Conservation (phyloP, 2,329 filamentous ascomycete species). For the Penicillium sp. region DNA sequence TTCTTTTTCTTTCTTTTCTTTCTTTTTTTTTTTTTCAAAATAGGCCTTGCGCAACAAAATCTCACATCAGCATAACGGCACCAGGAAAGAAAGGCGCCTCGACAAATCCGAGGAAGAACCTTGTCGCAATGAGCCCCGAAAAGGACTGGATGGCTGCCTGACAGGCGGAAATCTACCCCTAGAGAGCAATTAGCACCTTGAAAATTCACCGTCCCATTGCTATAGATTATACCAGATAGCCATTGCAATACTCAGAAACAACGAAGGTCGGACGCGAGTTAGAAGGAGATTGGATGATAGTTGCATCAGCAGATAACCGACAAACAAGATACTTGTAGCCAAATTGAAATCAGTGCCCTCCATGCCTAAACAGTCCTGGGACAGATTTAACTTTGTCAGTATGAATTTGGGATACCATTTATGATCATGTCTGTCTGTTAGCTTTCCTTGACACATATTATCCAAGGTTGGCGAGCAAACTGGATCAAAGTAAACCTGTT, state of each 20-base stretch:
- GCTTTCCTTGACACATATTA: no score
- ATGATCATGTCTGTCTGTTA: no score
- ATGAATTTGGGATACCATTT: no score
- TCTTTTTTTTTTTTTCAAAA: no score
- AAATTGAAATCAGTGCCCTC: conserved; percentile 58
- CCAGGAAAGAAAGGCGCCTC: conserved; percentile 59
- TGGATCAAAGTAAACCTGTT: no score
- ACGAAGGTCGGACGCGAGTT: conserved; percentile 53
- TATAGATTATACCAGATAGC: conserved; percentile 26
- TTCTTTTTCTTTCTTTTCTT: no score
- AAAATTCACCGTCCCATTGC: background rate
- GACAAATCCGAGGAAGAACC: conserved; percentile 44
- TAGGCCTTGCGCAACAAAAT: no score
- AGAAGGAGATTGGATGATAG: conserved; percentile 61
- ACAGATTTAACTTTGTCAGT: no score
- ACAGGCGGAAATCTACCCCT: conserved; percentile 34
- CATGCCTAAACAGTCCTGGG: conserved; percentile 49
- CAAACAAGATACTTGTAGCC: conserved; percentile 56
- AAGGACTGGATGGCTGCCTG: conserved; percentile 43
- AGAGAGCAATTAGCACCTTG: background rate
- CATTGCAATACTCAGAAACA: conserved; percentile 51
- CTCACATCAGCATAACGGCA: conserved; percentile 57
- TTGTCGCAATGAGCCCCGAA: conserved; percentile 40
- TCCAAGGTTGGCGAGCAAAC: no score
- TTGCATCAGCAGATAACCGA: conserved; percentile 62